phyloP scores from a whole-genome alignment of 2,329 filamentous ascomycete species.

The Ceratocystiopsis brevicomis region DNA sequence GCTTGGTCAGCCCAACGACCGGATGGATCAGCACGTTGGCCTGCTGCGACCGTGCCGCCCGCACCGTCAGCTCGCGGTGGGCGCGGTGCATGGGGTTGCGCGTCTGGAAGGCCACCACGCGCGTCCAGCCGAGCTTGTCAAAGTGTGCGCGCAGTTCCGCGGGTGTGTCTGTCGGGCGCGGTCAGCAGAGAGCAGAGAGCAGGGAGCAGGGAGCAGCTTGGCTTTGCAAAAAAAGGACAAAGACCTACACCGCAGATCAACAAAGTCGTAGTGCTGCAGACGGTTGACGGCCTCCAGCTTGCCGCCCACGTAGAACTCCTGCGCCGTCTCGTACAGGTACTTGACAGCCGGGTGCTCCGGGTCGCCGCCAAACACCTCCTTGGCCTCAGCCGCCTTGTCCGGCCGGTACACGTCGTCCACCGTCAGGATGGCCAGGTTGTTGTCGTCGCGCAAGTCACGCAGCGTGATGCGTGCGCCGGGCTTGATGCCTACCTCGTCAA shows the following conservation, averaged over 20 bases:
- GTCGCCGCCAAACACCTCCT: constrained; percentile 82
- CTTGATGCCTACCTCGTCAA: constrained; percentile 60
- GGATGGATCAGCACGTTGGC: constrained; percentile 98
- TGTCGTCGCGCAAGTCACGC: constrained; percentile 89
- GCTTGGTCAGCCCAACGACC: constrained; percentile 95
- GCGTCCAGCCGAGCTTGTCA: constrained; percentile 97
- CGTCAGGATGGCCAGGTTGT: constrained; percentile 86
- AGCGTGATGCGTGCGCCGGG: constrained; percentile 67
- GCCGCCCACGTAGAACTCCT: constrained; percentile 86
- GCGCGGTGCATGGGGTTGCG: constrained; percentile 98
- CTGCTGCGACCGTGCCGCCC: constrained; percentile 84
- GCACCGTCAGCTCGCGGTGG: constrained; percentile 92
- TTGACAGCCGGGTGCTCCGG: constrained; percentile 84
- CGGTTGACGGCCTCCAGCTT: constrained; percentile 92
- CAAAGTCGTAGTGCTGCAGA: constrained; percentile 96
- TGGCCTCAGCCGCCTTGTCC: constrained; percentile 77
- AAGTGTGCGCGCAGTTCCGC: constrained; percentile 91
- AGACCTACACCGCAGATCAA: constrained; percentile 54
- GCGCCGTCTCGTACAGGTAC: constrained; percentile 63
- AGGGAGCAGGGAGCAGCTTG: no score
- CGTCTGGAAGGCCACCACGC: constrained; percentile 97
- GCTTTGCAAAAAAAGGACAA: no score
- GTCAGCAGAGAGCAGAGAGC: neutral
- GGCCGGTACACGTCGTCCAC: constrained; percentile 90
- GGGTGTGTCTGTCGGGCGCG: constrained; percentile 56